Evolutionary conservation across 2,329 filamentous ascomycete species (phyloP), one percentile per base, ranked within the genome.

Genomic region (Fusarium nisikadoi): DNA sequence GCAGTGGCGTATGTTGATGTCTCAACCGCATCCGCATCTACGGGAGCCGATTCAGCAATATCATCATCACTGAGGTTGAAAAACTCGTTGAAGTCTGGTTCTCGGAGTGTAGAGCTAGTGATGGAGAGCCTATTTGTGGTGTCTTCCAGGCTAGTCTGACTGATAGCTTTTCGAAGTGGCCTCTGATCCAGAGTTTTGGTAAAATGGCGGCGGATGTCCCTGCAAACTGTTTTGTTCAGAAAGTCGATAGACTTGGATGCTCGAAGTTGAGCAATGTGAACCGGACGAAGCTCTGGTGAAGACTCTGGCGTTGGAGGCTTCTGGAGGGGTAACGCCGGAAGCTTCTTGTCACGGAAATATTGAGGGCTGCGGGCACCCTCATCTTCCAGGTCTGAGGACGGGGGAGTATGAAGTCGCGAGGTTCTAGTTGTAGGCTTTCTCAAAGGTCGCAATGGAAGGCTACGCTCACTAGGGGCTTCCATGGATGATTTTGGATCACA

Each of bases 31-130:
- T 73, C 58, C 8, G 69, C 63, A 31, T 73, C 75, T 17, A 76
- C 76, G 5, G 76, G 75, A 2, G 76, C 68, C 20, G 67, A 79
- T 72, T 90, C 88, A 13, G 87, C 86, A 67, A 90, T 88, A 61
- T 90, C 88, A 35, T 90, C 87, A 65, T 90, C 88, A 62, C 83
- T 86, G 10, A 90, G 80, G 25, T 83, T 81, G 58, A 88, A 81
- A 56, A 90, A 89, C 42, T 90, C 88, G 23, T 84, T 82, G 27
- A 89, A 79, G 41, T 84, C 84, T 10, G 87, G 87, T 72, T 89
- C 87, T 49, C 81, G 80, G 8, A 89, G 81, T 4, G 83, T 81
- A 3, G 80, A 77, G 59, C 81, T 81, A 33, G 76, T 73, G 23
- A 79, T 76, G 4, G 79, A 78, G 53, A 62, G 73, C 43, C 57